Evolutionary conservation across 441 rosid genomes (phyloP), one percentile per base, ranked within the genome.

Genomic region (Eruca vesicaria): DNA sequence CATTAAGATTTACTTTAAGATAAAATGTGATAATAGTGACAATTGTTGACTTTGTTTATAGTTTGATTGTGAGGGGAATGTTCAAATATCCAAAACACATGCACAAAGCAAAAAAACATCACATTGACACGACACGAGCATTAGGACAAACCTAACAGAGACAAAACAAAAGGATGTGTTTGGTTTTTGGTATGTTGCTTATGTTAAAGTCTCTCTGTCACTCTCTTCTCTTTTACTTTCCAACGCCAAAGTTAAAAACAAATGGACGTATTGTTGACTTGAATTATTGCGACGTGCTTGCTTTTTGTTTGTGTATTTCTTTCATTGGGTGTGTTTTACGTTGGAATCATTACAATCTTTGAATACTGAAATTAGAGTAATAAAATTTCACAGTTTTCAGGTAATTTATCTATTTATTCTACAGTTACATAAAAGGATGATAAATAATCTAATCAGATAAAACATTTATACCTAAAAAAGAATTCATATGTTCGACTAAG

Each of bases 171-270:
- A 56, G 61, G 20, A 71, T 65, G 58, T 38, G 72, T 29, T 71
- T 71, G 58, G 6, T 71, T 77, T 77, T 65, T 59, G 68, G 63
- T 66, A 48, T 71, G 60, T 58, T 59, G 68, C 68, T 5, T 65
- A 23, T 70, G 16, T 71, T 58, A 63, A 70, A 63, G 61, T 76
- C 66, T 43, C 41, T 12, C 8, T 64, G 68, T 71, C 72, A 71
- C 76, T 76, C 75, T 76, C 71, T 45, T 43, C 53, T 70, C 71
- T 76, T 69, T 64, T 32, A 0, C 68, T 77, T 77, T 71, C 72
- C 76, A 71, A 48, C 72, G 52, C 76, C 72, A 65, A 77, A 71
- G 72, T 35, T 71, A 35, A 1, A 58, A 59, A 65, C 72, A 15
- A 58, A 10, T 71, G 55, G 62, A 70, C 55, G 41, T 32, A 19